Percentiles rank a stretch among this genome's conserved stretches.
phyloP scores from a whole-genome alignment of 2,329 filamentous ascomycete species.

The Massarina eburnea region DNA sequence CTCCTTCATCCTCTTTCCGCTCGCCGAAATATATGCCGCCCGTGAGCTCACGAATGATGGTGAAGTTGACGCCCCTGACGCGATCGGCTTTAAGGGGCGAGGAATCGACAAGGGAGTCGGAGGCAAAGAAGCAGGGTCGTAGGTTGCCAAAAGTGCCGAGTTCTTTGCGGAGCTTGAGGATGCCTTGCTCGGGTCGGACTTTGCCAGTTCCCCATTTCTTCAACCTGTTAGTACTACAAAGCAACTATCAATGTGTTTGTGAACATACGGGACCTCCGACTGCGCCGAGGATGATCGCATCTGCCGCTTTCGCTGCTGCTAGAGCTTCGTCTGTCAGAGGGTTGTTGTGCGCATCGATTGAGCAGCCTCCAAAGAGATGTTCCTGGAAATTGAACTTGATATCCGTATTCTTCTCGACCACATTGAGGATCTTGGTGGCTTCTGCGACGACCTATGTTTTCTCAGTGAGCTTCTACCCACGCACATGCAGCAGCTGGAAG shows the following conservation, averaged over 20 bases:
- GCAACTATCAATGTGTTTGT: not conserved
- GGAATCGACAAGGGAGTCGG: constrained; percentile 76
- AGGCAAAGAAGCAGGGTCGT: constrained; percentile 92
- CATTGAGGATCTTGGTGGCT: constrained; percentile 81
- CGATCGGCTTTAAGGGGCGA: constrained; percentile 86
- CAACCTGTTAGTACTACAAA: constrained; percentile 11
- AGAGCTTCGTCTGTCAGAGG: constrained; percentile 84
- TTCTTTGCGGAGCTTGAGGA: constrained; percentile 88
- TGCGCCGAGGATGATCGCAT: constrained; percentile 88
- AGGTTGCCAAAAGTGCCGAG: constrained; percentile 94
- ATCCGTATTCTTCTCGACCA: constrained; percentile 72
- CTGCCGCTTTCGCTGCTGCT: constrained; percentile 76
- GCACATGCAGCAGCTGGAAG: constrained; percentile 1
- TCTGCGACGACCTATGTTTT: constrained; percentile 71
- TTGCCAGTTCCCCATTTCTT: constrained; percentile 87
- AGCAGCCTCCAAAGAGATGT: constrained; percentile 86
- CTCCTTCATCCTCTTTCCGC: constrained; percentile 75
- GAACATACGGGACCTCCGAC: constrained; percentile 79
- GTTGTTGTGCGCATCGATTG: constrained; percentile 78
- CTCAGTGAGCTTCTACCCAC: constrained; percentile 18
- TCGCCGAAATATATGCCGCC: constrained; percentile 96
- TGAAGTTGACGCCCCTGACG: constrained; percentile 86
- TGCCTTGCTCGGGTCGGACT: constrained; percentile 88
- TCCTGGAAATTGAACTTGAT: constrained; percentile 88
- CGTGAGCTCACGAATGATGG: constrained; percentile 88